Base-by-base conservation (phyloP, 2,329 filamentous ascomycete species). In the Venturia aucupariae region DNA sequence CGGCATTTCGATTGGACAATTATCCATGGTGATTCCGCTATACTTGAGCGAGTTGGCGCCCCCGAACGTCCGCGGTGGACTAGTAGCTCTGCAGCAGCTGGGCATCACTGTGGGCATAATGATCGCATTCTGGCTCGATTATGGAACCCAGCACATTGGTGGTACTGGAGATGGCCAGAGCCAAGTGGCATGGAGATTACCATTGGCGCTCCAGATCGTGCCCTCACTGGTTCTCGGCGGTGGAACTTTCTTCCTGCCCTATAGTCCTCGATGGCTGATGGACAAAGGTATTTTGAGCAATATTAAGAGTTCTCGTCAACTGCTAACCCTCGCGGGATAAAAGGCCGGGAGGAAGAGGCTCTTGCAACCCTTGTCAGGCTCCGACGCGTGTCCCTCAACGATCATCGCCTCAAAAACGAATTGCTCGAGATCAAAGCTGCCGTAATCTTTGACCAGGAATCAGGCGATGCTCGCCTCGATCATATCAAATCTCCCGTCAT, bases 31-130 rank as follows among this genome's bases (percentile, higher is more conserved):
- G 3, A 82, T 87, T 2, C 86, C 85, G 3, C 80, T 84, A 41
- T 88, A 88, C 70, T 84, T 86, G 65, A 82, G 84, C 11, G 86
- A 88, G 70, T 81, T 83, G 63, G 84, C 85, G 0, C 79, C 84
- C 68, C 79, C 84, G 0, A 81, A 80, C 2, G 84, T 81, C 63
- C 80, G 85, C 68, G 84, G 84, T 68, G 67, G 17, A 44, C 32
- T 39, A 22, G 15, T 30, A 15, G 4, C 19, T 57, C 10, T 19
- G 27, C 42, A 38, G 4, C 17, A 24, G 3, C 48, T 27, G 72
- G 74, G 75, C 66, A 75, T 84, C 32, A 79, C 85, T 3, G 82
- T 83, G 7, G 83, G 83, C 17, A 74, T 84, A 10, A 79, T 61
- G 59, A 32, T 61, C 35, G 59, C 59, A 13, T 66, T 64, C 44